Percentiles rank a stretch among this genome's conserved stretches.
Conservation (phyloP, 805 yeast genomes). For the Barnettozyma botsteinii region DNA sequence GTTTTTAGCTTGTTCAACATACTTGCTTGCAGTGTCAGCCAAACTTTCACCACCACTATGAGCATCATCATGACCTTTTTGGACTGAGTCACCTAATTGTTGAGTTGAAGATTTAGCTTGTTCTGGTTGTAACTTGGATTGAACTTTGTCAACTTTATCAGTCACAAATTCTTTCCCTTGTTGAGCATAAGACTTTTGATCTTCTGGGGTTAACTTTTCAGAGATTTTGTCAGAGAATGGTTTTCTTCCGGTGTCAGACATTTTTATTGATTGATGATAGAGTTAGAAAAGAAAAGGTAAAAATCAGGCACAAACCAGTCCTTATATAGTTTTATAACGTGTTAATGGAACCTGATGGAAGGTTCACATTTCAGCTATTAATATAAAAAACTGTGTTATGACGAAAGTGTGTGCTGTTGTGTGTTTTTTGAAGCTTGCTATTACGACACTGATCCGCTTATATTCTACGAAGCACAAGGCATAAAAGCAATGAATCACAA, state of each 20-base stretch:
- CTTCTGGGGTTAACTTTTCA: constrained; percentile 67
- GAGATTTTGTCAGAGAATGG: constrained; percentile 59
- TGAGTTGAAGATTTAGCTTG: constrained; percentile 65
- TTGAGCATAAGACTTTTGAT: constrained; percentile 57
- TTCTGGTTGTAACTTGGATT: constrained; percentile 56
- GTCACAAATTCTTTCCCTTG: constrained; percentile 69
- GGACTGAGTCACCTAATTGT: constrained; percentile 56
- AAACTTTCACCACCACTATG: constrained; percentile 34
- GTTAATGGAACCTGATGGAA: no score
- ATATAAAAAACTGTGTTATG: no score
- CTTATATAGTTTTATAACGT: no score
- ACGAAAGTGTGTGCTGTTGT: no score
- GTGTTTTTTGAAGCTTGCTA: no score
- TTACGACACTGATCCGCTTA: no score
- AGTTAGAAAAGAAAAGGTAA: no score
- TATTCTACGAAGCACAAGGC: no score
- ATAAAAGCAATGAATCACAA: no score
- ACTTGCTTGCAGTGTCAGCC: constrained; percentile 52
- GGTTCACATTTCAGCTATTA: no score
- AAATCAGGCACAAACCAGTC: no score
- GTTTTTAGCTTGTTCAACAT: constrained; percentile 51
- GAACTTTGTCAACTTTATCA: constrained; percentile 59
- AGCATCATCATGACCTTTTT: constrained; percentile 50
- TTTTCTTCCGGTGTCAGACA: constrained; percentile 67
- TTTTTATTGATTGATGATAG: constrained; percentile 16